Conservation (phyloP, 352 stramenopile genomes). For the Thalassiosira exigua region DNA sequence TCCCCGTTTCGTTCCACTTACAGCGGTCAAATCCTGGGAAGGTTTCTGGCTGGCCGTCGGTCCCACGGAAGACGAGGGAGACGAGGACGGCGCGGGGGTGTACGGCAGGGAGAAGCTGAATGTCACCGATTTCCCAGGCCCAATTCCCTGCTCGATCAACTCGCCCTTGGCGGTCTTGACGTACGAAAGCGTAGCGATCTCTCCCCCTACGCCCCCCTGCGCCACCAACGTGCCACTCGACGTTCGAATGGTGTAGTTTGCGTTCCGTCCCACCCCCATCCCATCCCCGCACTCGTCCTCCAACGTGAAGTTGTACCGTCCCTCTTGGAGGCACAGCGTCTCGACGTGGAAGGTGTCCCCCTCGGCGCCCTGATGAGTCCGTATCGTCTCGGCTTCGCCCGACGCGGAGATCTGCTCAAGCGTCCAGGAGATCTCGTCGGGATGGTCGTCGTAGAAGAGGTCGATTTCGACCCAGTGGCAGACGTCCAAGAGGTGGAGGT, state of each 20-base stretch:
- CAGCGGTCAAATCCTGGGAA: no score
- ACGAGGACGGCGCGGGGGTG: no score
- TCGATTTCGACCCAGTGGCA: not conserved
- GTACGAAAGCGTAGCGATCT: no score
- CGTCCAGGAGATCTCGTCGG: not conserved
- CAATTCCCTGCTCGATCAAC: no score
- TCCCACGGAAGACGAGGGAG: no score
- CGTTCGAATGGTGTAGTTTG: not conserved
- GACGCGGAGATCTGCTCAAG: not conserved
- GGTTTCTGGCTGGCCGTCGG: no score
- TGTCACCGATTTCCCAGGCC: no score
- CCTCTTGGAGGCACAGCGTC: not conserved
- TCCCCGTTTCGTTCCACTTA: no score
- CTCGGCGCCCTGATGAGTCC: not conserved
- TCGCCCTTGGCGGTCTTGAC: no score
- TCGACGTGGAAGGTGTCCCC: not conserved
- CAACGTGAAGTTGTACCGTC: slow-evolving; percentile 12
- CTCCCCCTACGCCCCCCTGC: no score
- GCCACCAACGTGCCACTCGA: not conserved
- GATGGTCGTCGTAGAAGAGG: not conserved
- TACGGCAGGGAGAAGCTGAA: no score
- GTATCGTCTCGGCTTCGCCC: not conserved
- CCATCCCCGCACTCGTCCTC: not conserved
- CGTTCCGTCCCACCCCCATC: not conserved
- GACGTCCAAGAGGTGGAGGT: no score